Percentiles rank a stretch among this genome's conserved stretches.
phyloP scores from a whole-genome alignment of 805 yeast species.

The Wickerhamiella cacticola region DNA sequence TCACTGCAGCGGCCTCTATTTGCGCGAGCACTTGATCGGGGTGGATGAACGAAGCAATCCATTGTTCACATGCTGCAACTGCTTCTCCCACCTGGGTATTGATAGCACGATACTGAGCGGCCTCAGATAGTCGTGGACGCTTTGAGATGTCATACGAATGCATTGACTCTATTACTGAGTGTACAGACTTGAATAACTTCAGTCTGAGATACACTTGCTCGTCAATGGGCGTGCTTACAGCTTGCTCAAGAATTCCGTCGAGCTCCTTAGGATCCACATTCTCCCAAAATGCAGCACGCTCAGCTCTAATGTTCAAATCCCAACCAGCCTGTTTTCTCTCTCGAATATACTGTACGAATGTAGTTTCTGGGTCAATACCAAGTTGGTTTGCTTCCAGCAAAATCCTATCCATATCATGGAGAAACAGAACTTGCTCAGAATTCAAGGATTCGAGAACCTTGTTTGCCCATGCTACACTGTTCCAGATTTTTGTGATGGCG shows the following conservation, averaged over 20 bases:
- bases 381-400: neutral
- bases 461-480: neutral
- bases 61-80: neutral
- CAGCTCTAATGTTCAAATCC: conserved; percentile 1
- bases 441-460: neutral
- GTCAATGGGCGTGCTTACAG: neutral
- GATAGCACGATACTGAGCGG: conserved; percentile 1
- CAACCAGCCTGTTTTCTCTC: neutral
- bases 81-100: conserved; percentile 5
- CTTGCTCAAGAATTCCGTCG: neutral
- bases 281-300: neutral
- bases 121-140: conserved; percentile 10
- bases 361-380: neutral
- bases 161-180: neutral
- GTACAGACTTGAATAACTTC: neutral
- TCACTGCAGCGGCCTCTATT: conserved; percentile 4
- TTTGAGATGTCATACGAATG: neutral
- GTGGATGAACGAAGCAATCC: conserved; percentile 5
- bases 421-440: neutral
- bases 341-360: neutral
- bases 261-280: conserved; percentile 1
- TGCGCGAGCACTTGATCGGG: conserved; percentile 7
- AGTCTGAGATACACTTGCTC: conserved; percentile 4
- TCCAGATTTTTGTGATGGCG: neutral
- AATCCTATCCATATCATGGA: neutral